Evolutionary conservation across 805 yeast species (phyloP), one percentile per base, ranked within the genome.

Genomic region (Cyberlindnera subsufficiens): DNA sequence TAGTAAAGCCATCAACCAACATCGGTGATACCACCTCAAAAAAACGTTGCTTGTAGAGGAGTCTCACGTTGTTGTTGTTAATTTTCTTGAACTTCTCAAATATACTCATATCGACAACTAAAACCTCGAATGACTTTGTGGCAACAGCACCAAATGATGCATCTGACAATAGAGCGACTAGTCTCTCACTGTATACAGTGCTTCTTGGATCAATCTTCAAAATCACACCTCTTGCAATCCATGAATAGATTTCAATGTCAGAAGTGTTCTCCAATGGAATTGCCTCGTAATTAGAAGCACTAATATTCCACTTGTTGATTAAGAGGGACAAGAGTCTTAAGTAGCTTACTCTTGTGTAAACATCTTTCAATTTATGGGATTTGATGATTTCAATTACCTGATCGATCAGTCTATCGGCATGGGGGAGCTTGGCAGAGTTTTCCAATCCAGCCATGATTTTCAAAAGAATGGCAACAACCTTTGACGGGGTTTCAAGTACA

Each of bases 11-110:
- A 0, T 62, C 57, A 7, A 83, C 75, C 29, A 88, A 58, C 27
- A 59, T 61, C 0, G 85, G 84, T 6, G 87, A 69, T 1, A 79
- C 65, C 8, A 69, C 64, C 45, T 78, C 77, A 58, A 88, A 87
- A 20, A 86, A 71, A 49, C 80, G 80, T 56, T 93, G 99, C 58
- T 88, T 88, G 70, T 84, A 87, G 19, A 93, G 68, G 36, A 75
- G 61, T 45, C 85, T 75, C 16, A 83, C 74, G 45, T 80, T 77
- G 42, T 84, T 70, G 48, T 78, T 78, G 47, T 71, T 32, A 55
- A 59, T 51, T 57, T 69, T 61, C 47, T 66, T 68, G 36, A 49
- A 72, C 53, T 76, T 78, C 37, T 71, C 65, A 42, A 84, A 76
- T 6, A 83, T 65, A 15, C 77, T 74, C 39, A 85, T 71, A 52